Evolutionary conservation across 495 filamentous ascomycete genomes (phyloP).

Genomic region (Xylaria bambusicola): DNA sequence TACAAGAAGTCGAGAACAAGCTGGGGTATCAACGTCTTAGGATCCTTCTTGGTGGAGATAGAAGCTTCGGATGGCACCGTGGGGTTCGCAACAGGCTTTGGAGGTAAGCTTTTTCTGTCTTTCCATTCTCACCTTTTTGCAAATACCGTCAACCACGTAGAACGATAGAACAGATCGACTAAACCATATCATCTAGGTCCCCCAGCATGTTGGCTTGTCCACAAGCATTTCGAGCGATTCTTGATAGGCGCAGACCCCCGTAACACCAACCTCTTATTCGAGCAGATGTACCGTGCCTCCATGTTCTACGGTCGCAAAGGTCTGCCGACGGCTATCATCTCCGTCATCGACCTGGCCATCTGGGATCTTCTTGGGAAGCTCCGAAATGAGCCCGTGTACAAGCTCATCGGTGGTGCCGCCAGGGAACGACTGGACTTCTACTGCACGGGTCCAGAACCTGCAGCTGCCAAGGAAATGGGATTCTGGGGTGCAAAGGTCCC

Average conservation of each 20-base stretch:
- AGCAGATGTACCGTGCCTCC: constrained; percentile 92
- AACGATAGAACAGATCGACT: not conserved
- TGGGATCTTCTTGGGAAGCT: constrained; percentile 93
- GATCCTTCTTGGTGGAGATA: constrained; percentile 91
- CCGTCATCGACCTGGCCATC: constrained; percentile 86
- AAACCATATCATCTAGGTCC: constrained; percentile 50
- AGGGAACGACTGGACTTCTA: constrained; percentile 83
- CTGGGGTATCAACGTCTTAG: constrained; percentile 94
- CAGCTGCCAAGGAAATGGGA: constrained; percentile 74
- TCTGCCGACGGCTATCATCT: constrained; percentile 85
- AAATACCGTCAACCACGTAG: not conserved
- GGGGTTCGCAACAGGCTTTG: constrained; percentile 91
- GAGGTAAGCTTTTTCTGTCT: constrained; percentile 52
- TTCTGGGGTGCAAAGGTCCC: constrained; percentile 90
- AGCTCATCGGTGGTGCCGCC: constrained; percentile 85
- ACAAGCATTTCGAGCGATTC: constrained; percentile 90
- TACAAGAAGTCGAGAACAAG: constrained; percentile 85
- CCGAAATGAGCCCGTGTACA: constrained; percentile 89
- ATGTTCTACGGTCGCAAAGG: constrained; percentile 97
- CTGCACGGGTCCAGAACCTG: constrained; percentile 86
- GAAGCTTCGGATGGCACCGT: constrained; percentile 86
- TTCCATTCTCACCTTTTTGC: not conserved
- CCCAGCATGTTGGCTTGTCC: constrained; percentile 88
- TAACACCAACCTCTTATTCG: constrained; percentile 84
- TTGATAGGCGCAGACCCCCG: constrained; percentile 85